Base-by-base conservation (phyloP, 176 grass and related monocot species). In the Dactylis glomerata region DNA sequence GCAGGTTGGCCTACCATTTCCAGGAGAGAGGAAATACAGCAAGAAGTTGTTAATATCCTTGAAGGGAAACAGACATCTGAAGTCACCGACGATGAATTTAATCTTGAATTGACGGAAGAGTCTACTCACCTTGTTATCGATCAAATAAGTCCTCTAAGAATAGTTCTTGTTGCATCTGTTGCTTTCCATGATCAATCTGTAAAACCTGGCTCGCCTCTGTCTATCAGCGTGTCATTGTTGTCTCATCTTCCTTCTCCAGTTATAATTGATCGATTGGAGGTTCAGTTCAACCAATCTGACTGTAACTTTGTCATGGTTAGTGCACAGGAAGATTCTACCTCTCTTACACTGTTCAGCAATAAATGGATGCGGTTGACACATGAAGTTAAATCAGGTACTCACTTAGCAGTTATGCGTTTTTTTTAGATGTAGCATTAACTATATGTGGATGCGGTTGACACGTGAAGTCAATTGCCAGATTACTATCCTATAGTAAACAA, bases 131-230 rank as follows among this genome's bases (percentile, higher is more conserved):
- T 99, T 88, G 89, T 94, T 70, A 85, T 99, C 87, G 96, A 99
- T 92, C 76, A 92, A 51, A 84, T 92, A 89, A 96, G 91, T 78
- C 91, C 91, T 2, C 56, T 94, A 37, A 93, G 96, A 81, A 90
- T 93, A 49, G 93, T 84, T 59, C 84, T 99, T 83, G 86, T 86
- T 81, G 89, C 90, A 16, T 91, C 80, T 79, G 93, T 96, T 80
- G 93, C 93, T 42, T 99, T 99, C 92, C 93, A 94, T 88, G 91
- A 91, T 73, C 89, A 99, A 71, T 93, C 91, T 78, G 89, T 96
- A 74, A 99, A 94, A 83, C 96, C 96, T 66, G 90, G 82, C 78
- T 90, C 73, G 50, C 81, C 90, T 83, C 19, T 91, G 26, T 81
- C 81, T 89, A 62, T 99, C 19, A 99, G 91, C 40, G 86, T 99